phyloP scores from a whole-genome alignment of 371 early-diverging fungal species.

The Rhizomucor miehei region DNA sequence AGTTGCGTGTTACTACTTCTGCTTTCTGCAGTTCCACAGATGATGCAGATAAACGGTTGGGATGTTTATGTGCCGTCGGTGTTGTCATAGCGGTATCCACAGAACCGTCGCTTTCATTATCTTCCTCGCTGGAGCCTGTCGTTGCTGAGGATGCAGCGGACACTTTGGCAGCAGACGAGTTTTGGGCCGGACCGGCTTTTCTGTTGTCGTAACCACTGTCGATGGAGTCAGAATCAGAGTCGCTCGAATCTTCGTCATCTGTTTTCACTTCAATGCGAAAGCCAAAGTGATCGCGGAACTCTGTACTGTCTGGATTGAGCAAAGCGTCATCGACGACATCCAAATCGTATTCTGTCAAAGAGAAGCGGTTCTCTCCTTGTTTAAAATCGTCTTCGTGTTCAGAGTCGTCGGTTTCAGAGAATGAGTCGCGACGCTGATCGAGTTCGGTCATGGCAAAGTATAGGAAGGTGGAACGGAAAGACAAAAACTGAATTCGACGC shows the following conservation, averaged over 20 bases:
- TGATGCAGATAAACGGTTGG: conserved; percentile 6
- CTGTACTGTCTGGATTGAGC: conserved; percentile 29
- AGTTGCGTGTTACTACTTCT: neutral
- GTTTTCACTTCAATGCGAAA: conserved; percentile 41
- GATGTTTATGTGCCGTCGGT: conserved; percentile 11
- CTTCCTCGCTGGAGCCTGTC: conserved; percentile 10
- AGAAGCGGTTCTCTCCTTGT: conserved; percentile 9
- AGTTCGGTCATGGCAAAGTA: no score
- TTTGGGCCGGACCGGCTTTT: neutral
- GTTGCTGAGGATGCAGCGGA: conserved; percentile 6
- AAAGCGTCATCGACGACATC: conserved; percentile 45
- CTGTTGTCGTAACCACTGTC: neutral
- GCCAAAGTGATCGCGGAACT: conserved; percentile 43
- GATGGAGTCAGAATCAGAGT: conserved; percentile 28
- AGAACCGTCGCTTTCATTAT: conserved; percentile 23
- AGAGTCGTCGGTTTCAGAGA: no score
- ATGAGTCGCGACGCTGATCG: no score
- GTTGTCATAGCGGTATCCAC: conserved; percentile 32
- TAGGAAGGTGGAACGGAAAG: no score
- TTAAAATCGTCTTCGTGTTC: conserved; percentile 1
- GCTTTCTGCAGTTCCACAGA: neutral
- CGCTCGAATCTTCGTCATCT: conserved; percentile 34
- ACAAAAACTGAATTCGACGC: no score
- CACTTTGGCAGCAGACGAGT: neutral
- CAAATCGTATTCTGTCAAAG: conserved; percentile 31